Evolutionary conservation across 805 yeast species (phyloP).

Genomic region (Lipomyces anomalus): DNA sequence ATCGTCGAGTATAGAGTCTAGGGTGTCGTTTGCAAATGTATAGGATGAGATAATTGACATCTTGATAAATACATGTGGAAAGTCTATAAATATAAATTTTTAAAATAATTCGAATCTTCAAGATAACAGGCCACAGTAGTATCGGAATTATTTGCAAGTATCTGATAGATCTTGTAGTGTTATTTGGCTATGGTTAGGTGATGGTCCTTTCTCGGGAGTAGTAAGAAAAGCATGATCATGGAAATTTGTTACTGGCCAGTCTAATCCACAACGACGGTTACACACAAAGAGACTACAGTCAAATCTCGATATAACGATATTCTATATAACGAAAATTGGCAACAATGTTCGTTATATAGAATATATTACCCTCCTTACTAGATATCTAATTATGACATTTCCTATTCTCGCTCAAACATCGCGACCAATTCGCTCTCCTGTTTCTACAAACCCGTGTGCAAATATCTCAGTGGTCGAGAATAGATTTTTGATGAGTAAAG

Average conservation of each 20-base stretch:
- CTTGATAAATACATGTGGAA: not conserved
- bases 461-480: too few relatives aligned
- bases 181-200: not conserved
- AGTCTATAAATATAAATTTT: not conserved
- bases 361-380: too few relatives aligned
- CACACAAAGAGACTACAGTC: too few relatives aligned
- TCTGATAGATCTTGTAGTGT: not conserved
- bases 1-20: slow-evolving; percentile 76
- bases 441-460: too few relatives aligned
- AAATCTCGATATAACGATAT: too few relatives aligned
- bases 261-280: too few relatives aligned
- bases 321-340: too few relatives aligned
- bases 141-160: not conserved
- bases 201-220: not conserved
- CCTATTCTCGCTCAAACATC: too few relatives aligned
- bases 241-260: not conserved
- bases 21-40: slow-evolving; percentile 52
- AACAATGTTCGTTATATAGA: too few relatives aligned
- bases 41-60: not conserved
- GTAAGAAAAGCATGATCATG: not conserved
- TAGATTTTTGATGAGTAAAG: too few relatives aligned
- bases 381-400: too few relatives aligned
- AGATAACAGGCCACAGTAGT: not conserved
- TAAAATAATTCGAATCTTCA: not conserved
- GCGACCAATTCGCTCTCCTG: too few relatives aligned